Conservation (phyloP, 768 basidiomycete genomes). For the Leccinum olivaceopallidum region DNA sequence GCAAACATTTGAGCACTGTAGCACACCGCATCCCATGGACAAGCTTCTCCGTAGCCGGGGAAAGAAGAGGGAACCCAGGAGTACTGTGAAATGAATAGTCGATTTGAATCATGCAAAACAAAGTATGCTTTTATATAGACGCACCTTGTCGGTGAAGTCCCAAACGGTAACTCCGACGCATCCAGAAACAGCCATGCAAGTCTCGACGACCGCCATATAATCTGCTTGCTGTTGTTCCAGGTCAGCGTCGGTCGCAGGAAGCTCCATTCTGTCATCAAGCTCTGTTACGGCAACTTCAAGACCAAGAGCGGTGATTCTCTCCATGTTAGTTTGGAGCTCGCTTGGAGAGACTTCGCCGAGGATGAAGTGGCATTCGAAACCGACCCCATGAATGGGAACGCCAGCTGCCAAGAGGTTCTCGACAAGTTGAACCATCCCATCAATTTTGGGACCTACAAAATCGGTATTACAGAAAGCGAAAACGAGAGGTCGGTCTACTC, state of each 20-base stretch:
- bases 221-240: conserved; percentile 57
- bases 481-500: conserved; percentile 12
- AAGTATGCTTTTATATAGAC: background rate
- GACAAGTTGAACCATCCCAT: conserved; percentile 50
- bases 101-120: conserved; percentile 15
- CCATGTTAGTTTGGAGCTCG: conserved; percentile 47
- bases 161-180: conserved; percentile 42
- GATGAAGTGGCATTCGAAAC: conserved; percentile 61
- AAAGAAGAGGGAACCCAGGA: conserved; percentile 18
- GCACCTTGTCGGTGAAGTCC: conserved; percentile 42
- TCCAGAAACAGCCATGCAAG: conserved; percentile 44
- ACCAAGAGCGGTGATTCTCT: conserved; percentile 57
- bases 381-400: conserved; percentile 61
- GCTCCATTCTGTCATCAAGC: conserved; percentile 61
- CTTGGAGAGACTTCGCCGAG: conserved; percentile 53
- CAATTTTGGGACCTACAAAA: conserved; percentile 30
- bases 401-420: conserved; percentile 42
- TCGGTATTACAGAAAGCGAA: background rate
- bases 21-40: conserved; percentile 20
- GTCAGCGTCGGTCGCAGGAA: conserved; percentile 47
- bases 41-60: conserved; percentile 1
- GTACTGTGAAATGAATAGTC: conserved; percentile 7
- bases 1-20: background rate
- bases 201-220: conserved; percentile 54
- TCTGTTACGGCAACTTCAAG: conserved; percentile 71